Base-by-base conservation (phyloP, 192 early-diverging fungal species). In the Coemansia nantahalensis region DNA sequence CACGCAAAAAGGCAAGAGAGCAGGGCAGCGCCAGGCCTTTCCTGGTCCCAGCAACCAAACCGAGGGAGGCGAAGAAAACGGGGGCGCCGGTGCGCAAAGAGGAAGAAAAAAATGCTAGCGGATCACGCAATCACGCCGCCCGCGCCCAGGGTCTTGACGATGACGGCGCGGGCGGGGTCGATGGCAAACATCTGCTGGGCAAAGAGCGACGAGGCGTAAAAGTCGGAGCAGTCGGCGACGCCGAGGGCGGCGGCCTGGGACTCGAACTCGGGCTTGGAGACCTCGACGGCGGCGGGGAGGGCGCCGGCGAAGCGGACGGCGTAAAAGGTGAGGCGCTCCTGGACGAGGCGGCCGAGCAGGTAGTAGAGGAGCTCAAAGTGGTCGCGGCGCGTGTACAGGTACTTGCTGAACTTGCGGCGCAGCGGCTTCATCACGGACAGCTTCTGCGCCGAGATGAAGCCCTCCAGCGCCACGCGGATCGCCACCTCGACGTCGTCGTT, bases 371-470 rank as follows among this genome's bases (percentile, higher is more conserved):
- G 71, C 70, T 94, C 91, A 50, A 88, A 83, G 62, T 83, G 81
- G 69, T 97, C 92, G 38, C 82, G 80, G 8, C 85, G 74, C 19
- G 79, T 65, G 24, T 83, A 80, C 54, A 97, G 62, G 72, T 95
- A 97, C 67, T 87, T 88, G 80, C 79, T 79, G 68, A 97, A 97
- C 68, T 85, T 83, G 68, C 80, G 79, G 59, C 88, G 85, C 75
- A 98, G 70, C 17, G 76, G 68, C 37, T 81, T 81, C 85, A 90
- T 90, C 37, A 98, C 90, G 19, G 89, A 89, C 55, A 85, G 86
- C 77, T 98, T 98, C 56, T 98, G 95, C 26, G 93, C 90, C 13
- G 81, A 77, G 48, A 98, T 89, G 67, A 98, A 98, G 31, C 84
- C 86, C 58, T 91, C 83, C 45, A 98, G 65, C 33, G 87, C 88